A percentile compares a stretch with the other conserved stretches of the same genome.
Conservation (phyloP, 1,284 basidiomycete species). For the Ustilago shanxiensis region DNA sequence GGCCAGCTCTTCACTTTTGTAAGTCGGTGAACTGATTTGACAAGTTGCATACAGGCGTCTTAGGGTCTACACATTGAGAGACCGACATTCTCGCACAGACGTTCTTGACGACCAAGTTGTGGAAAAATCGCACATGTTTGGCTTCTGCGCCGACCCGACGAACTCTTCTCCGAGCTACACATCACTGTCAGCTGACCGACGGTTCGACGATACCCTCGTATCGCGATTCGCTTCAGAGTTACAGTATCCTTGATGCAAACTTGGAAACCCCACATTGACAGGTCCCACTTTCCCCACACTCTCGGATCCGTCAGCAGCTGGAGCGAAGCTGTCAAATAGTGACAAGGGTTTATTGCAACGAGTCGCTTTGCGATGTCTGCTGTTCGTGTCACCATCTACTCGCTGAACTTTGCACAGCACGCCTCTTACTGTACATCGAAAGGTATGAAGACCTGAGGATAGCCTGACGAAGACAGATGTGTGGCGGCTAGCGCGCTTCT, state of each 20-base stretch:
- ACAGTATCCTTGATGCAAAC: neutral
- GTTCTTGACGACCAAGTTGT: slow-evolving; percentile 1
- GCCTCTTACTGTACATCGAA: no score
- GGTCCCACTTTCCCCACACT: neutral
- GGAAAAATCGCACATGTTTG: neutral
- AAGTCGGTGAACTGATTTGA: neutral
- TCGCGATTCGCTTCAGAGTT: slow-evolving; percentile 17
- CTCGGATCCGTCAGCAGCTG: slow-evolving; percentile 1
- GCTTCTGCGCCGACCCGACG: neutral
- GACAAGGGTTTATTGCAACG: neutral
- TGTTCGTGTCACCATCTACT: no score
- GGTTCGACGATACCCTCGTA: slow-evolving; percentile 71
- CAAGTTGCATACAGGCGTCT: neutral
- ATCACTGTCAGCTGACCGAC: no score
- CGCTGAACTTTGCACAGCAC: no score
- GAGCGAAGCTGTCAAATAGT: slow-evolving; percentile 73
- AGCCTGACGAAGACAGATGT: neutral
- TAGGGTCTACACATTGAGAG: no score
- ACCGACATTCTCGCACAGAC: neutral
- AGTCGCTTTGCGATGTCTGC: no score
- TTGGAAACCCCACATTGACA: neutral
- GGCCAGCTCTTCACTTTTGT: slow-evolving; percentile 1
- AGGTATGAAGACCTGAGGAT: no score
- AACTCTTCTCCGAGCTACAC: neutral
- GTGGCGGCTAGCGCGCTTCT: slow-evolving; percentile 33